Evolutionary conservation across 2,329 filamentous ascomycete species (phyloP), one percentile per base, ranked within the genome.

Genomic region (Ophiostoma triangulosporum): DNA sequence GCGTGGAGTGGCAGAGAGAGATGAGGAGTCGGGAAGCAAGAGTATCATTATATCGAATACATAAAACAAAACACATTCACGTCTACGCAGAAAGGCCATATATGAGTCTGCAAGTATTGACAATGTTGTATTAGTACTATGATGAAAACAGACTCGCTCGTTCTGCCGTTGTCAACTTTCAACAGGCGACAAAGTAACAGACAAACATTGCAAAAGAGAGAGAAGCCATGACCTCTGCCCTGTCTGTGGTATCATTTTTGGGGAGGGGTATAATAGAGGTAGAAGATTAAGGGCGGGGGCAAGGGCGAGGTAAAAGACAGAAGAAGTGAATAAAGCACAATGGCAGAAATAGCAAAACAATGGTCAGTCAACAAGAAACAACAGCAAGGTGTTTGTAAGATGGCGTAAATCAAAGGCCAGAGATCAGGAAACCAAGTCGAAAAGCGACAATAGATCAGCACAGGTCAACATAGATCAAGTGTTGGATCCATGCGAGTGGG

Each of bases 201-300:
- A 36, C 20, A 45, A 53, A 46, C 17, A 45, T 27, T 24, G 31
- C 46, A 54, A 48, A 43, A 40, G 50, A 55, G 49, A 52, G 29
- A 50, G 45, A 40, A 50, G 36, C 45, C 22, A 31, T 32, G 48
- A 50, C 32, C 45, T 50, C 43, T 5, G 33, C 45, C 43, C 45
- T 55, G 35, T 50, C 32, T 33, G 40, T 55, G 53, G 53, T 55
- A 52, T 55, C 45, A 50, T 50, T 52, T 48, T 52, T 32, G 48
- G 53, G 35, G 43, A 50, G 43, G 49, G 46, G 46, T 55, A 55
- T 49, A 46, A 50, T 45, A 33, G 33, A n/a, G 35, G 36, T 20
- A 15, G 35, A 12, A n/a, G 32, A 12, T 49, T 20, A 40, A 51
- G 24, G 40, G 24, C 9, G 20, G 17, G 49, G 20, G 20, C 15